A percentile compares a stretch with the other conserved stretches of the same genome.
Conservation (phyloP, 176 grass and related monocot genomes). For the Oryza meridionalis region DNA sequence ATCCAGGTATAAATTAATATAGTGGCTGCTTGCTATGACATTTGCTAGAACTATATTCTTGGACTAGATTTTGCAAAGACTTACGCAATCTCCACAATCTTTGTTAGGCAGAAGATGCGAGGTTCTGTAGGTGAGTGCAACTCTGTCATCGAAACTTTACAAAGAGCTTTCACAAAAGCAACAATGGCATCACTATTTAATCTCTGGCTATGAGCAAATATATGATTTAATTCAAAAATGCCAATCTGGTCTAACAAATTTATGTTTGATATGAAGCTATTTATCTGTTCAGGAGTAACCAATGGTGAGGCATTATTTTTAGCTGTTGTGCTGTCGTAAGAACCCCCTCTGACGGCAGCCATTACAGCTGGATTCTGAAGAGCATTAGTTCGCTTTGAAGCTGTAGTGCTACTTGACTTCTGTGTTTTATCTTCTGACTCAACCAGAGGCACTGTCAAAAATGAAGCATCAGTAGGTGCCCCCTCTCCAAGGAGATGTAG, state of each 20-base stretch:
- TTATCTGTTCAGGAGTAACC: conserved; percentile 94
- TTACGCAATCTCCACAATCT: conserved; percentile 99
- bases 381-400: conserved; percentile 70
- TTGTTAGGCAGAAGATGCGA: conserved; percentile 95
- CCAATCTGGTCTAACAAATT: conserved; percentile 97
- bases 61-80: conserved; percentile 45
- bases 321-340: conserved; percentile 88
- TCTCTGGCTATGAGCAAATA: conserved; percentile 97
- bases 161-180: conserved; percentile 97
- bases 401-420: conserved; percentile 37
- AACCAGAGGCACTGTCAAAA: conserved; percentile 76
- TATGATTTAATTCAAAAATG: conserved; percentile 97
- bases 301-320: conserved; percentile 61
- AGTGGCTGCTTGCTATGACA: conserved; percentile 5
- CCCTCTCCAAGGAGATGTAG: conserved; percentile 94
- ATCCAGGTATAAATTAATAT: conserved; percentile 10
- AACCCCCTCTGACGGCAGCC: conserved; percentile 93
- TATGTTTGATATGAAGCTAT: conserved; percentile 92
- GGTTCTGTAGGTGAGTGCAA: conserved; percentile 95
- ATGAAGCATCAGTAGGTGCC: conserved; percentile 92
- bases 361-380: conserved; percentile 95
- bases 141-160: conserved; percentile 92
- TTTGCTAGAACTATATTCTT: background rate
- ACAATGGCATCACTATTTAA: conserved; percentile 99
- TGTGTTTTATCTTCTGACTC: conserved; percentile 61